phyloP scores from a whole-genome alignment of 108 stramenopile genomes.

The Conticribra guillardii region DNA sequence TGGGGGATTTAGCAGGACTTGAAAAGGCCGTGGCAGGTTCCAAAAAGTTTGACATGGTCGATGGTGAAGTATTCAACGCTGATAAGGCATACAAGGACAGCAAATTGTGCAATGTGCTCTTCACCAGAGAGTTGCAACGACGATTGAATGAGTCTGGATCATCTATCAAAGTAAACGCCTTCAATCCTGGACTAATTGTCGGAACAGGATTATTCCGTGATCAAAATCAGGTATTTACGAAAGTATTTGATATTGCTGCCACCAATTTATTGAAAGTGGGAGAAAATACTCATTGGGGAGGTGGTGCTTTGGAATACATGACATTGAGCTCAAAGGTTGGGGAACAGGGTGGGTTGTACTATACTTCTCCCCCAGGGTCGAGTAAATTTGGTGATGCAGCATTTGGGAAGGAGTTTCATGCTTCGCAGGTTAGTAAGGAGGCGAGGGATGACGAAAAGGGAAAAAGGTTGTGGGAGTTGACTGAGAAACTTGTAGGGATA shows the following conservation, averaged over 20 bases:
- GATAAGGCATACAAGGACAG: conserved; percentile 94
- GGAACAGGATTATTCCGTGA: conserved; percentile 86
- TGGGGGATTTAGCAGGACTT: conserved; percentile 82
- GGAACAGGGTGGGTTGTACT: conserved; percentile 58
- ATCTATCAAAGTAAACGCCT: conserved; percentile 65
- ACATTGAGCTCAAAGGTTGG: conserved; percentile 52
- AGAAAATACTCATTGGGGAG: conserved; percentile 74
- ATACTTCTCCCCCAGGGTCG: conserved; percentile 67
- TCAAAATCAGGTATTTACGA: conserved; percentile 83
- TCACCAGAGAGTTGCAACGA: conserved; percentile 79
- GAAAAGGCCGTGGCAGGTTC: conserved; percentile 41
- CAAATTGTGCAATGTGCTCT: conserved; percentile 87
- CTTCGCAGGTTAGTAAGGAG: conserved; percentile 66
- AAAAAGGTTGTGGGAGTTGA: conserved; percentile 74
- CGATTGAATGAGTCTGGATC: conserved; percentile 55
- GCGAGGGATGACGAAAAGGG: conserved; percentile 76
- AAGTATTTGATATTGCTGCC: conserved; percentile 74
- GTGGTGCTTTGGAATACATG: conserved; percentile 83
- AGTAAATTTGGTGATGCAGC: conserved; percentile 82
- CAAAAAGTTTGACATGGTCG: conserved; percentile 82
- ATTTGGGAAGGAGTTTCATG: conserved; percentile 72
- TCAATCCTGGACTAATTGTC: conserved; percentile 87
- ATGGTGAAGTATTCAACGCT: conserved; percentile 79
- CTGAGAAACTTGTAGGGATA: conserved; percentile 69
- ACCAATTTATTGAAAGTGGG: conserved; percentile 73